Evolutionary conservation across 73 alveolate species (phyloP), one percentile per base, ranked within the genome.

Genomic region (Stentor roeselii): DNA sequence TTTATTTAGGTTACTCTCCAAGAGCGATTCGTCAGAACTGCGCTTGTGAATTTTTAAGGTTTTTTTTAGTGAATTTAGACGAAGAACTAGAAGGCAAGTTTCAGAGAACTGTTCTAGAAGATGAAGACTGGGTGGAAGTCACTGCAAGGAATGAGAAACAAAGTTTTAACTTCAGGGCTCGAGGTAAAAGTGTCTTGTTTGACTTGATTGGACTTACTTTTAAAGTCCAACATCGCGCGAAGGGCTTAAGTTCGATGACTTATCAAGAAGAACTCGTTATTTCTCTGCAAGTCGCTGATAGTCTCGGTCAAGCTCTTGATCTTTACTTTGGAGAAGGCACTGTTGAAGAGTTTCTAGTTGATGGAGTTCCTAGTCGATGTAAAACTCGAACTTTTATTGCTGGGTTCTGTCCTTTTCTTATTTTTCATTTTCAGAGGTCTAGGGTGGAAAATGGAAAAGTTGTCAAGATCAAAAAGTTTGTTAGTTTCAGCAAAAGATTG

Each of bases 21-120:
- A 67, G 80, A 34, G 80, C 80, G 14, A 67, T 67, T 30, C 21
- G 80, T 27, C 80, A 67, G 37, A 67, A 67, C 42, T 67, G 80
- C 37, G 80, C 80, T 67, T 21, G 80, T 32, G 80, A 67, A 34
- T 67, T 67, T 32, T 34, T 67, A 67, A 67, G 80, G 37, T 67
- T 67, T 67, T 67, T 67, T 32, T 34, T 67, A n/a, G 41, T n/a
- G 34, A n/a, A 67, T 30, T 34, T 67, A 21, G 80, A 67, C 34
- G 80, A 67, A 67, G 80, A 67, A 67, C 37, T 67, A 30, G 67
- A 50, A 50, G 67, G 67, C 6, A n/a, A 30, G 1, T 32, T 27
- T 67, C 21, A 14, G 11, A 21, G 80, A 32, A n/a, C 41, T 67
- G 41, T 21, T 21, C 42, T 27, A 21, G 41, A 67, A 1, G 80